Evolutionary conservation across 1,139 yeast species (phyloP).

Genomic region (Debaryomyces fabryi): DNA sequence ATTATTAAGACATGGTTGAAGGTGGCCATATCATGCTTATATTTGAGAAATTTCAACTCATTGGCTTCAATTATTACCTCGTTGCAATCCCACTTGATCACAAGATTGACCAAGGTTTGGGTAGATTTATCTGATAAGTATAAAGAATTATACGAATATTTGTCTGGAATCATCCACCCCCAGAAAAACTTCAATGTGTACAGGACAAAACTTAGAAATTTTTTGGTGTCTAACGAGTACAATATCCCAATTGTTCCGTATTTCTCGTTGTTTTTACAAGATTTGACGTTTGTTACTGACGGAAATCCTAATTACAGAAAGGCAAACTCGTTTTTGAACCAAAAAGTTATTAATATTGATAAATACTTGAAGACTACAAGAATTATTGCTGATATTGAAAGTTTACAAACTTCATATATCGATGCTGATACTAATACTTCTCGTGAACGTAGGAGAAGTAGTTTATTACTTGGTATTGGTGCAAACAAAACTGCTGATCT

Average conservation of each 20-base stretch:
- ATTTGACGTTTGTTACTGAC: constrained; percentile 83
- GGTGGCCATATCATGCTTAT: constrained; percentile 78
- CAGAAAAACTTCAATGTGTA: constrained; percentile 80
- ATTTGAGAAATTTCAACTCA: constrained; percentile 81
- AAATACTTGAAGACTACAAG: constrained; percentile 76
- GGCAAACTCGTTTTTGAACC: constrained; percentile 59
- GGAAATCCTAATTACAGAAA: constrained; percentile 77
- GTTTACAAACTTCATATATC: constrained; percentile 66
- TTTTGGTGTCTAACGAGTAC: constrained; percentile 54
- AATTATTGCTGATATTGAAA: constrained; percentile 76
- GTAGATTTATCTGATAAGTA: constrained; percentile 65
- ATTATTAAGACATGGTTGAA: constrained; percentile 81
- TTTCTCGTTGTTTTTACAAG: constrained; percentile 80
- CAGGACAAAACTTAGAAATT: constrained; percentile 65
- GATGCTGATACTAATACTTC: constrained; percentile 16
- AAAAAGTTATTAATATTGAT: constrained; percentile 76
- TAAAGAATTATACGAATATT: constrained; percentile 61
- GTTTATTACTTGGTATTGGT: constrained; percentile 21
- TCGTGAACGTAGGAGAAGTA: constrained; percentile 20
- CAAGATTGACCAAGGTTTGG: constrained; percentile 73
- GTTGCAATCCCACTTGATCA: constrained; percentile 77
- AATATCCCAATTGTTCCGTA: constrained; percentile 82
- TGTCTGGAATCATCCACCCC: constrained; percentile 77
- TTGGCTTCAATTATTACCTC: constrained; percentile 87
- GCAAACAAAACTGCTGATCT: constrained; percentile 10